phyloP scores from a whole-genome alignment of 2,329 filamentous ascomycete genomes.

The Beauveria varroae region DNA sequence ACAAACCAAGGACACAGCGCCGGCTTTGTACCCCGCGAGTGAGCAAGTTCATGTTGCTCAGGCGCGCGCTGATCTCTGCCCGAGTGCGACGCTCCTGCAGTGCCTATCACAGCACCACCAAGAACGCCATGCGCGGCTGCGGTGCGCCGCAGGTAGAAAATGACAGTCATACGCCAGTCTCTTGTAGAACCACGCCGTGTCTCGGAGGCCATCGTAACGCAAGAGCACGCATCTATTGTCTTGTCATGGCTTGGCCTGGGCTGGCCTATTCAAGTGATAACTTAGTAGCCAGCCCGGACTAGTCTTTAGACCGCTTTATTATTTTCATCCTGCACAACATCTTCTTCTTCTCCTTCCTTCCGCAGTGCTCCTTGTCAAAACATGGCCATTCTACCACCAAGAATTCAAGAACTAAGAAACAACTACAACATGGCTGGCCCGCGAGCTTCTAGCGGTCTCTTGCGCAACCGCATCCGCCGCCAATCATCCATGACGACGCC shows the following conservation, averaged over 20 bases:
- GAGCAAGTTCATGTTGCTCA: not conserved
- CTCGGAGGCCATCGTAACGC: not conserved
- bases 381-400: no score
- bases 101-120: not conserved
- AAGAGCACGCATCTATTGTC: not conserved
- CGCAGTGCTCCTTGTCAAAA: no score
- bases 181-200: not conserved
- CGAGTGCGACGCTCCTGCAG: not conserved
- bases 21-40: not conserved
- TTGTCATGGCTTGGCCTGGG: not conserved
- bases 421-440: slow-evolving; percentile 12
- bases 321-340: no score
- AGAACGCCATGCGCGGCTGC: not conserved
- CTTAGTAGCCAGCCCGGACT: not conserved
- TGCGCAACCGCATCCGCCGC: slow-evolving; percentile 13
- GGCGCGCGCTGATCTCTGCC: not conserved
- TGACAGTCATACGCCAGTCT: not conserved
- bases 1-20: not conserved
- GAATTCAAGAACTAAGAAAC: no score
- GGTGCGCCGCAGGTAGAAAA: not conserved
- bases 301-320: no score
- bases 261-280: not conserved
- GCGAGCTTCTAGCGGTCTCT: slow-evolving; percentile 12
- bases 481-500: slow-evolving; percentile 6
- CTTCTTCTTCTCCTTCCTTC: no score